phyloP scores from a whole-genome alignment of 2,329 filamentous ascomycete genomes.

The Laburnicola sp. region DNA sequence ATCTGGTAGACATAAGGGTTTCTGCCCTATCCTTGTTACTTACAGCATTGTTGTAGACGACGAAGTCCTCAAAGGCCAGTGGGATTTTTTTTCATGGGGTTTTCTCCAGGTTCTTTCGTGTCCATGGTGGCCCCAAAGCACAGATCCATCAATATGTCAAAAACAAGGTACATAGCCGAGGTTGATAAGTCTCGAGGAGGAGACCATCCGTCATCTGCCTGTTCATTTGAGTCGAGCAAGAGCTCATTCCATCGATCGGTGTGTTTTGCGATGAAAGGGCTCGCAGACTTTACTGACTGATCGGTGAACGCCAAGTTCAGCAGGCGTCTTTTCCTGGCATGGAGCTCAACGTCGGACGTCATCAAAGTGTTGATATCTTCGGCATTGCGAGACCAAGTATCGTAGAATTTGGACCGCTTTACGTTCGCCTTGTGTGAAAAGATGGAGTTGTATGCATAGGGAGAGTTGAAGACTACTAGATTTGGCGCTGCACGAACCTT shows the following conservation, averaged over 20 bases:
- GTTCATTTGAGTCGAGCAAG: neutral
- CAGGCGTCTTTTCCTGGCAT: conserved; percentile 17
- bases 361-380: conserved; percentile 17
- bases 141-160: conserved; percentile 52
- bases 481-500: conserved; percentile 14
- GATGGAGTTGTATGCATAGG: conserved; percentile 10
- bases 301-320: conserved; percentile 24
- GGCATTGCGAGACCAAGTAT: conserved; percentile 12
- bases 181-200: conserved; percentile 9
- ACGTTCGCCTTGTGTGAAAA: conserved; percentile 10
- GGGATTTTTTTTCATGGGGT: conserved; percentile 18
- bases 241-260: conserved; percentile 21
- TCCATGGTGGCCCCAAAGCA: conserved; percentile 41
- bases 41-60: conserved; percentile 13
- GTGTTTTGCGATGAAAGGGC: conserved; percentile 16
- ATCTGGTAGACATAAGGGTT: neutral
- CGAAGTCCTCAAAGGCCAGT: conserved; percentile 9
- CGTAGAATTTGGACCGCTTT: conserved; percentile 9
- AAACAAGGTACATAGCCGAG: conserved; percentile 36
- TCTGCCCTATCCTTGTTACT: too few species aligned
- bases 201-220: conserved; percentile 13
- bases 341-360: conserved; percentile 9
- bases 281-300: conserved; percentile 14
- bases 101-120: conserved; percentile 32
- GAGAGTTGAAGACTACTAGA: conserved; percentile 11